phyloP scores from a whole-genome alignment of 2,329 filamentous ascomycete genomes.

The Xylaria sp. region DNA sequence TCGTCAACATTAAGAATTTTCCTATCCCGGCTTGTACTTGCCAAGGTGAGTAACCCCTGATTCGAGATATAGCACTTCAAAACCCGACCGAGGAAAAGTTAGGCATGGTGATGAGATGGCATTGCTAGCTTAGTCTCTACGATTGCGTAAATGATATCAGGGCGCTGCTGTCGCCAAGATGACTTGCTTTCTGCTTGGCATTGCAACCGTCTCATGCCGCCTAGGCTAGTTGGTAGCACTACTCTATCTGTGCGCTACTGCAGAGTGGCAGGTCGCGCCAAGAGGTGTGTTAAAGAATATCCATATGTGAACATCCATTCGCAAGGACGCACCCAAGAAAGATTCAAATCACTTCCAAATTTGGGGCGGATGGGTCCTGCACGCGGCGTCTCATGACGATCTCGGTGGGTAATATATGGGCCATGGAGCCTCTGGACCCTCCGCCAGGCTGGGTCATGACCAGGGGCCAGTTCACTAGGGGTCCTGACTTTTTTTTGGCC shows the following conservation, averaged over 20 bases:
- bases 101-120: no score
- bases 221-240: background rate
- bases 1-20: background rate
- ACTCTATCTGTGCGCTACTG: slow-evolving; percentile 8
- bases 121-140: slow-evolving; percentile 2
- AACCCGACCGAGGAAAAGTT: no score
- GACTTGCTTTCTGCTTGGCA: slow-evolving; percentile 29
- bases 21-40: background rate
- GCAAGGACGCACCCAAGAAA: slow-evolving; percentile 22
- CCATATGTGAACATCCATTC: background rate
- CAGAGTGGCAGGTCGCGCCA: slow-evolving; percentile 29
- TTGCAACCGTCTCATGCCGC: slow-evolving; percentile 14
- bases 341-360: slow-evolving; percentile 33
- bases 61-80: background rate
- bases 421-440: slow-evolving; percentile 36
- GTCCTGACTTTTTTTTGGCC: slow-evolving; percentile 23
- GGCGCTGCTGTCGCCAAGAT: slow-evolving; percentile 19
- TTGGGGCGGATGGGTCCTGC: slow-evolving; percentile 24
- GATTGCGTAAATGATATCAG: background rate
- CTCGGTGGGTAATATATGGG: slow-evolving; percentile 31
- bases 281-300: slow-evolving; percentile 13
- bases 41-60: background rate
- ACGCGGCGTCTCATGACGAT: slow-evolving; percentile 33
- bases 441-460: slow-evolving; percentile 23
- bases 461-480: slow-evolving; percentile 1